Conservation (phyloP, 495 filamentous ascomycete species). For the Aspergillus nidulans region DNA sequence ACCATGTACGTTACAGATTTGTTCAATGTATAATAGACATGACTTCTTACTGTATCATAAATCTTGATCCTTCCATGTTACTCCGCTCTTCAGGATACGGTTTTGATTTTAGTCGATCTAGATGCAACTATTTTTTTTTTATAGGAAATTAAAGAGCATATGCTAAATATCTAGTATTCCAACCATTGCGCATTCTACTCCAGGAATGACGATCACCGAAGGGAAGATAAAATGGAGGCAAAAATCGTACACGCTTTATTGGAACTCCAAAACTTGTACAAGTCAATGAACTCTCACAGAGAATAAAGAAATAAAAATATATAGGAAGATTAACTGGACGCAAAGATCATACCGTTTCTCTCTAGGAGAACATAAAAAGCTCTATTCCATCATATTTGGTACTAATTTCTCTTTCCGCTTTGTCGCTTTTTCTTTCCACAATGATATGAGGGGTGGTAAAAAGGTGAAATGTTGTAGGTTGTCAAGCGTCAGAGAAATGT, state of each 20-base stretch:
- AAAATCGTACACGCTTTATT: conserved; percentile 6
- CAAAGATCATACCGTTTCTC: not conserved
- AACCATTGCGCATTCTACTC: too few species aligned
- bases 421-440: not conserved
- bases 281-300: not conserved
- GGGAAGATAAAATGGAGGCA: not conserved
- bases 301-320: conserved; percentile 1
- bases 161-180: too few species aligned
- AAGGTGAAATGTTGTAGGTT: not conserved
- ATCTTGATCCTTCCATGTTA: not conserved
- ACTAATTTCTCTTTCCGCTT: not conserved
- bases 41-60: not conserved
- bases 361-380: not conserved
- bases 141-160: too few species aligned
- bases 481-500: too few species aligned
- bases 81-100: too few species aligned
- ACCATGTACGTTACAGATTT: not conserved
- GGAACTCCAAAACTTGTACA: not conserved
- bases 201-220: not conserved
- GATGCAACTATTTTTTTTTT: too few species aligned
- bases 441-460: not conserved
- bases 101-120: too few species aligned
- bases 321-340: not conserved
- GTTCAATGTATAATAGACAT: not conserved
- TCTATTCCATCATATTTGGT: not conserved